Base-by-base conservation (phyloP, 345 rosid species). In the Salix dunnii region DNA sequence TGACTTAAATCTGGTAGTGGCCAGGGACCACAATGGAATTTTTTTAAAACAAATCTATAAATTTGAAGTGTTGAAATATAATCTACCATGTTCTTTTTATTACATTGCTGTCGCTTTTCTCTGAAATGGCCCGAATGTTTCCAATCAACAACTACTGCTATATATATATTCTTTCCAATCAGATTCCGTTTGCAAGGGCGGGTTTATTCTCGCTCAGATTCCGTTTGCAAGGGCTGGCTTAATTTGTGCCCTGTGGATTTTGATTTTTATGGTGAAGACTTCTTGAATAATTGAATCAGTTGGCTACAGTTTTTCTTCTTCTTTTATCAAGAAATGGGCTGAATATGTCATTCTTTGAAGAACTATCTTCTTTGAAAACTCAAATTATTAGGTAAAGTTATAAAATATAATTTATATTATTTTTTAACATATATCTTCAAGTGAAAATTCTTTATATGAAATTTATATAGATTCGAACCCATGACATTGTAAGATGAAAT, bases 351-450 rank as follows among this genome's bases (percentile, higher is more conserved):
- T 33, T 33, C 0, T 0, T 33, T 33, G 0, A 33, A 3, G 5
- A 4, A 33, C 5, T 0, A 33, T 4, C 35, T 5, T 5, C 7
- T 1, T 30, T 35, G 0, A 5, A 5, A 35, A 0, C 5, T 35
- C 5, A 35, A 35, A 35, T 0, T 0, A 0, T 35, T 35, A 35
- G 6, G 0, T 35, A 1, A 5, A 0, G 1, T 35, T 35, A 1
- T 0, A 35, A 35, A 0, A 5, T 35, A 35, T 35, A 35, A 35
- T 35, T 35, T 35, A 35, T 35, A 35, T 35, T 35, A 35, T 35
- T 35, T 0, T 33, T 0, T 33, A 33, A 33, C 0, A 0, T 31
- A 28, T 31, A 0, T 31, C 4, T 35, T 35, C 0, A 35, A 35
- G 0, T 35, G 1, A 35, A 35, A 35, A 0, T 35, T 0, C 5